A percentile compares a stretch with the other conserved stretches of the same genome.
phyloP scores from a whole-genome alignment of 148 eudicot genomes.

The Chenopodium berlandieri region DNA sequence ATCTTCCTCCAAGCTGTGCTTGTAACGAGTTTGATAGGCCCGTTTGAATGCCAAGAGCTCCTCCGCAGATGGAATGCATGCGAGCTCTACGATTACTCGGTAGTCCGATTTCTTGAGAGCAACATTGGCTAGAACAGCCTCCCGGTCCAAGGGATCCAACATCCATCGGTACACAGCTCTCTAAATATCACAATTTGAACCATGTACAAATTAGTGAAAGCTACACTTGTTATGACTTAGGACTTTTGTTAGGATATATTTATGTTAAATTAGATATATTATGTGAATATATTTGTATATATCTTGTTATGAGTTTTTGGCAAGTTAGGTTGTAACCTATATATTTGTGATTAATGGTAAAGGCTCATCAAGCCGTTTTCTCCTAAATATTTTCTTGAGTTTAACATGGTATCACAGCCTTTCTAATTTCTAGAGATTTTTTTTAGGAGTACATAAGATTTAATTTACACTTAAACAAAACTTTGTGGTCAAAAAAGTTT shows the following conservation, averaged over 20 bases:
- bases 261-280: too few relatives aligned
- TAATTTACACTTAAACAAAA: not conserved
- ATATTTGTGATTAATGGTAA: too few relatives aligned
- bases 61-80: slow-evolving; percentile 53
- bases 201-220: not conserved
- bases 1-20: slow-evolving; percentile 80
- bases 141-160: slow-evolving; percentile 70
- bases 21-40: slow-evolving; percentile 67
- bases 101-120: slow-evolving; percentile 64
- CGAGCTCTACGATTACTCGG: slow-evolving; percentile 54
- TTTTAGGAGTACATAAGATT: too few relatives aligned
- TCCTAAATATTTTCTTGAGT: too few relatives aligned
- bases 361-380: too few relatives aligned
- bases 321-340: too few relatives aligned
- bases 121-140: slow-evolving; percentile 60
- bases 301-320: too few relatives aligned
- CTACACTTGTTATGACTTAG: too few relatives aligned
- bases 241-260: too few relatives aligned
- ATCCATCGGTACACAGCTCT: slow-evolving; percentile 78
- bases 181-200: slow-evolving; percentile 26
- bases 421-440: too few relatives aligned
- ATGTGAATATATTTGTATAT: too few relatives aligned
- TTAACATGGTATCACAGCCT: too few relatives aligned
- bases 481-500: not conserved
- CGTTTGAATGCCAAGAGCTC: slow-evolving; percentile 69